Conservation (phyloP, 805 yeast species). For the Ogataea pilisensis region DNA sequence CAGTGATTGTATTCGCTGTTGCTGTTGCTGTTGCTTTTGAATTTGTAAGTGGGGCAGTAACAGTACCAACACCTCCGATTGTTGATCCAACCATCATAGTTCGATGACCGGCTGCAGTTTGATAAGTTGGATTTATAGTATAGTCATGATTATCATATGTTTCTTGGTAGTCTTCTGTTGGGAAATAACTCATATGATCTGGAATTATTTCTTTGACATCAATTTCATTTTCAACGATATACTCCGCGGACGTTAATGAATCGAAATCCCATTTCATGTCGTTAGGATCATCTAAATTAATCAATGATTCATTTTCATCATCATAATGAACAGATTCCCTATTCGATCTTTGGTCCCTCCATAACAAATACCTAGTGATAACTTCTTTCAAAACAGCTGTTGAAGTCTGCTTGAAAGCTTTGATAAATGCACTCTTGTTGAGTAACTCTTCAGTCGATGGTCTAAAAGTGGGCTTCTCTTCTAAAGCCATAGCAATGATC, state of each 20-base stretch:
- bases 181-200: conserved; percentile 5
- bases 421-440: conserved; percentile 64
- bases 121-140: conserved; percentile 15
- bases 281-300: conserved; percentile 25
- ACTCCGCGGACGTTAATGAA: conserved; percentile 69
- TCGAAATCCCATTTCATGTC: conserved; percentile 88
- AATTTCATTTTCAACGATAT: conserved; percentile 67
- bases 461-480: conserved; percentile 88
- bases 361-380: conserved; percentile 63
- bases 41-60: neutral
- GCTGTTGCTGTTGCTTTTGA: conserved; percentile 14
- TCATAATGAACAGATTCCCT: conserved; percentile 47
- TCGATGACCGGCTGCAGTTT: conserved; percentile 7
- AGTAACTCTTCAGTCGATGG: conserved; percentile 80
- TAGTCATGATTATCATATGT: conserved; percentile 10
- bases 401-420: conserved; percentile 54
- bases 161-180: conserved; percentile 7
- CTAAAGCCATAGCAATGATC: conserved; percentile 84
- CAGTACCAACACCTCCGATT: conserved; percentile 13
- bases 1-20: conserved; percentile 12
- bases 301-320: conserved; percentile 36
- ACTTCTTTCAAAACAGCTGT: conserved; percentile 66
- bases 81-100: conserved; percentile 18
- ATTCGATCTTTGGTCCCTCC: conserved; percentile 66
- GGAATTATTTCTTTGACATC: conserved; percentile 28